Evolutionary conservation across 2,329 filamentous ascomycete species (phyloP), one percentile per base, ranked within the genome.

Genomic region (Metarhizium robertsii): DNA sequence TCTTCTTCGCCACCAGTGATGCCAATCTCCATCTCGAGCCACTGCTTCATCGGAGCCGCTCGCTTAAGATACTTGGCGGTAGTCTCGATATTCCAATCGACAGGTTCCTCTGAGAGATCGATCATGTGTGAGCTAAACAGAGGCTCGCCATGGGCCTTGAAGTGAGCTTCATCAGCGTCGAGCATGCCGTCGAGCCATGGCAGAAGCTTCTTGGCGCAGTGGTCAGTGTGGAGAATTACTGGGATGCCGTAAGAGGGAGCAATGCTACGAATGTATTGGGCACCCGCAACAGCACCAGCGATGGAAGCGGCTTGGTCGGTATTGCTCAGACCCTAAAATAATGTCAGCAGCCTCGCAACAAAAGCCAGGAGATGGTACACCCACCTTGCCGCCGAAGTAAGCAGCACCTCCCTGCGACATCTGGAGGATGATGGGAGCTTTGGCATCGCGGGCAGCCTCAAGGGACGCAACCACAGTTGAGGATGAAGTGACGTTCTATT

Each of bases 61-160:
- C 92, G 88, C 85, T 96, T 87, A 61, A 97, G 84, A 81, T 99
- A 96, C 73, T 86, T 84, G 71, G 88, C 89, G 59, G 92, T 97
- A 70, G 90, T 96, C 70, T 87, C 73, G 68, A 99, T 87, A 84
- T 99, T 97, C 77, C 82, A 90, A 59, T 94, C 83, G 62, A 96
- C 88, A 45, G 83, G 71, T 80, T 97, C 92, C 79, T 96, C 94
- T 30, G 88, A 94, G 67, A 96, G 78, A 75, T 99, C 94, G 69
- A 97, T 96, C 94, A 99, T 99, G 86, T 99, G 94, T 65, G 84
- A 90, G 71, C 86, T 91, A 85, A 95, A 97, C 60, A 97, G 87
- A 62, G 94, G 92, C 75, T 92, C 88, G 76, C 88, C 88, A 72
- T 92, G 84, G 71, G 84, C 73, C 86, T 96, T 95, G 87, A 95